Evolutionary conservation across 2,329 filamentous ascomycete species (phyloP).

Genomic region (Akanthomyces muscarius): DNA sequence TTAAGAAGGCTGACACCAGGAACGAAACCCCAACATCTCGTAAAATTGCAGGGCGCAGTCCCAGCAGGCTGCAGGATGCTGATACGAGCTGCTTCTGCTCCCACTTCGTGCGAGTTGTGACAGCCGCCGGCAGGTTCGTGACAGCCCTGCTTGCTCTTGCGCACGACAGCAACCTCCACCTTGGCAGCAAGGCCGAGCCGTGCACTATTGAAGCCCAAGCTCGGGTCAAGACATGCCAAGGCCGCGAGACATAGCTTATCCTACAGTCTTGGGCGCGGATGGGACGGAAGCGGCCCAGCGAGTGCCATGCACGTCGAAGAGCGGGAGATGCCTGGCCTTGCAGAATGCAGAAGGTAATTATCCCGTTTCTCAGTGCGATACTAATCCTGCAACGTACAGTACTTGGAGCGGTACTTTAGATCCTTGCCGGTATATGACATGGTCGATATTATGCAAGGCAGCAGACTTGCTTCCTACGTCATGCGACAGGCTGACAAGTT

Average conservation of each 20-base stretch:
- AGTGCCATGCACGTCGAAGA: background rate
- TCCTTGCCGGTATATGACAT: no score
- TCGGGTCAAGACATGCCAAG: background rate
- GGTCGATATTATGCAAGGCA: background rate
- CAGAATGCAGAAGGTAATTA: background rate
- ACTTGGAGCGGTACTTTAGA: no score
- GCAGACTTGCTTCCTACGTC: constrained; percentile 5
- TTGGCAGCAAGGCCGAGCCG: background rate
- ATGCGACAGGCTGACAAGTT: constrained; percentile 6
- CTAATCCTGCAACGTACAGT: no score
- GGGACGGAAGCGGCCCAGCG: background rate
- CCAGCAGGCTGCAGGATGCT: constrained; percentile 4
- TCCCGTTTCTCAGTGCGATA: no score
- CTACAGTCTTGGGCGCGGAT: background rate
- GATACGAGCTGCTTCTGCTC: background rate
- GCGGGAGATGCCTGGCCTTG: background rate
- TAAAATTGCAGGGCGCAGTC: background rate
- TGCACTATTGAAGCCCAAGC: background rate
- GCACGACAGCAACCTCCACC: background rate
- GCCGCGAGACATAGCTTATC: background rate
- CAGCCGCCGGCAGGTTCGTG: background rate
- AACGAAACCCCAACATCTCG: background rate
- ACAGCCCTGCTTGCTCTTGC: background rate
- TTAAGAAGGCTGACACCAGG: background rate
- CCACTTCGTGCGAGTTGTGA: background rate